Percentiles rank a stretch among this genome's conserved stretches.
These are phyloP conservation scores for Toxicodendron radicans DNA, from an alignment of 345 rosid genomes.

Conservation along the genomic window DNA sequence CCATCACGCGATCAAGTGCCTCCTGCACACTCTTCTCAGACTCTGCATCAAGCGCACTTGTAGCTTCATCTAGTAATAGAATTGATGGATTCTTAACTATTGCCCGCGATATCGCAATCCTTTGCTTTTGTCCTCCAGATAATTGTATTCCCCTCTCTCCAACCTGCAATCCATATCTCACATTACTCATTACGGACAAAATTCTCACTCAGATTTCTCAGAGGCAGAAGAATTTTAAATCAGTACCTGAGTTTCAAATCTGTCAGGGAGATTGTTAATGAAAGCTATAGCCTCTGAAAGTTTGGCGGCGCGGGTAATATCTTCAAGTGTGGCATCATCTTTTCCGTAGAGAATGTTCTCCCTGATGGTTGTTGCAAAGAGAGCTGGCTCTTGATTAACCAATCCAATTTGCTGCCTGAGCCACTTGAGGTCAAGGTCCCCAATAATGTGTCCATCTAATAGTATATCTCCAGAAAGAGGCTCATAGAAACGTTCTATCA, in stretches of 20 bases:
- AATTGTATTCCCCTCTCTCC: constrained; percentile 94
- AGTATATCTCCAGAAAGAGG: constrained; percentile 64
- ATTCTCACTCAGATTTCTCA: no score
- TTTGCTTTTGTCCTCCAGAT: constrained; percentile 97
- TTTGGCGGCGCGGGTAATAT: constrained; percentile 73
- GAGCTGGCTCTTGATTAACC: constrained; percentile 95
- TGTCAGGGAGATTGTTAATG: constrained; percentile 84
- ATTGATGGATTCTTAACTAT: constrained; percentile 85
- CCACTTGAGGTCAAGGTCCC: constrained; percentile 79
- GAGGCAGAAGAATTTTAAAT: background rate
- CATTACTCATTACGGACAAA: background rate
- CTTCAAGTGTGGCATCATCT: constrained; percentile 68
- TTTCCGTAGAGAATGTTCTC: constrained; percentile 94
- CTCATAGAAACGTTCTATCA: constrained; percentile 92
- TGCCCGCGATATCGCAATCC: constrained; percentile 90
- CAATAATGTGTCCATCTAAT: constrained; percentile 63
- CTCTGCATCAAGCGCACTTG: constrained; percentile 93
- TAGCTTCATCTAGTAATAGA: constrained; percentile 93
- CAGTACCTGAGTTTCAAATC: constrained; percentile 88
- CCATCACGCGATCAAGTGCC: constrained; percentile 90
- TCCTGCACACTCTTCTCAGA: constrained; percentile 96
- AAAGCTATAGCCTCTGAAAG: constrained; percentile 84
- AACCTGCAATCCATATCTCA: constrained; percentile 43
- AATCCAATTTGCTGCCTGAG: constrained; percentile 80
- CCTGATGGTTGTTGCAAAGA: constrained; percentile 77